Evolutionary conservation across 2,329 filamentous ascomycete species (phyloP).

Genomic region (Aspergillus sergii): DNA sequence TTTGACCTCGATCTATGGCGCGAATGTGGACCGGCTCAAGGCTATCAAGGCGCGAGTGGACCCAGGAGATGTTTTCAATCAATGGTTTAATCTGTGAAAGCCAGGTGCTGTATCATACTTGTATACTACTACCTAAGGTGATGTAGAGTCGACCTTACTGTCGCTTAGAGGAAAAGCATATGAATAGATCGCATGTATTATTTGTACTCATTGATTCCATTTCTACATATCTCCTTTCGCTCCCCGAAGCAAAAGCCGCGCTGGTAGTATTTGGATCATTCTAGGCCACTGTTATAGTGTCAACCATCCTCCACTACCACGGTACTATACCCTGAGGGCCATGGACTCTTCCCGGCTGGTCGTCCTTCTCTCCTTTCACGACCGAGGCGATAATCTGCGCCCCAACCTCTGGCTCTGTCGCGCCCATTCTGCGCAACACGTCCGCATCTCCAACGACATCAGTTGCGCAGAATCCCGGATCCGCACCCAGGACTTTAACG

Average conservation of each 20-base stretch:
- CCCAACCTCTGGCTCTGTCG: not conserved
- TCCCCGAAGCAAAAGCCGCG: not conserved
- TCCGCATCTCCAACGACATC: not conserved
- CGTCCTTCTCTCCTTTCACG: not conserved
- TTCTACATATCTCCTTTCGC: not conserved
- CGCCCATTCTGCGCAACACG: not conserved
- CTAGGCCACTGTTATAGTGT: not conserved
- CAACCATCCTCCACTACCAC: not conserved
- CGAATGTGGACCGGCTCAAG: conserved; percentile 6
- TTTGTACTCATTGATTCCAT: not conserved
- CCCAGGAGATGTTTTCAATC: not conserved
- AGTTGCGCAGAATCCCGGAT: not conserved
- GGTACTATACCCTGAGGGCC: not conserved
- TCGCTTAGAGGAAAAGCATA: not conserved
- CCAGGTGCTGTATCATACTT: not conserved
- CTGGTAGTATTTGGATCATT: not conserved
- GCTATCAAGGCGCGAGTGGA: conserved; percentile 4
- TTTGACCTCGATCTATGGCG: conserved; percentile 1
- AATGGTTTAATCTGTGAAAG: not conserved
- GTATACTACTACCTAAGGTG: not conserved
- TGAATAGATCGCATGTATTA: not conserved
- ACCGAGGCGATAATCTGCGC: not conserved
- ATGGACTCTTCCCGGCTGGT: not conserved
- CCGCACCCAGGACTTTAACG: not conserved
- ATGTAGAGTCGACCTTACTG: not conserved